Base-by-base conservation (phyloP, 176 grass and related monocot genomes). In the Secale cereale region DNA sequence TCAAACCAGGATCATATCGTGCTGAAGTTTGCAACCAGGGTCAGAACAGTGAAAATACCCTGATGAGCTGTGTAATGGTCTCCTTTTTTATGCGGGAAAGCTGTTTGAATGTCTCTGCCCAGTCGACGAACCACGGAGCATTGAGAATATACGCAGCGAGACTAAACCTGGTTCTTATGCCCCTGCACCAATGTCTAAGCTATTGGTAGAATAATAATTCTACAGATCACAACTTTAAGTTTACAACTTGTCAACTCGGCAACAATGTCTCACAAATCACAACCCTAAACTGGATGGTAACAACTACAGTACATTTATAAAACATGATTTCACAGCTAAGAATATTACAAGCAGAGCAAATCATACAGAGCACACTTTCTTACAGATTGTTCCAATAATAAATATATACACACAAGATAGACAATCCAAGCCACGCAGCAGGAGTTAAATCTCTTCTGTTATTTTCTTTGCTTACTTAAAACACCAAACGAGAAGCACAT, bases 371-470 rank as follows among this genome's bases (percentile, higher is more conserved):
- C 45, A 69, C 60, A 81, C 67, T 48, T 84, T 74, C 30, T 68
- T 70, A 76, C 89, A 91, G 16, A 66, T 29, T 43, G 65, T 64
- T 57, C 56, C 72, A 82, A 83, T 62, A 61, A 82, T 83, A 75
- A 75, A 74, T 74, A 74, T 74, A 87, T 84, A 89, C 76, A 70
- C 37, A 87, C 77, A 87, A 87, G 23, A 76, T 17, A 45, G 76
- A 71, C 33, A 80, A 81, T 77, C 76, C 81, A 91, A 86, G 86
- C 60, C 70, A 81, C 70, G n/a, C 77, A 65, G 8, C 77, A 57
- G 8, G 4, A 80, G 66, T 83, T 63, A 59, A 66, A 50, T 15
- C 70, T 71, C 70, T 70, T 84, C 61, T 76, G 85, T 70, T 40
- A 63, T 85, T 86, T 60, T 74, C 27, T 83, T 79, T 62, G 9